Evolutionary conservation across 2,329 filamentous ascomycete genomes (phyloP).

Genomic region (Colletotrichum falcatum): DNA sequence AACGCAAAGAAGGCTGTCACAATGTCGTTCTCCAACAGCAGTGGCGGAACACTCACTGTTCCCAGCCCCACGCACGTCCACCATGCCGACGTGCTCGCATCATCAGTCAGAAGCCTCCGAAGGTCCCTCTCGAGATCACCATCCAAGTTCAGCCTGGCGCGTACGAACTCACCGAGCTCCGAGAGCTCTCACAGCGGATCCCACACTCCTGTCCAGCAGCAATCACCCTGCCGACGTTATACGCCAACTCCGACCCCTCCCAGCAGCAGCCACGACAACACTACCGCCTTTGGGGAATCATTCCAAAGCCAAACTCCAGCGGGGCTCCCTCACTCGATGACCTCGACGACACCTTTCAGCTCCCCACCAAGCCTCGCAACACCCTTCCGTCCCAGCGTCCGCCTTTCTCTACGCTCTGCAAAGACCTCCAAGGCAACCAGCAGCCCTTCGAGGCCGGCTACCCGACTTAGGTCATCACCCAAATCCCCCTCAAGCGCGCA

Average conservation of each 20-base stretch:
- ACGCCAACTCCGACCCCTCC: conserved; percentile 42
- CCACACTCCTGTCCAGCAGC: conserved; percentile 38
- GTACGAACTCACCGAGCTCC: conserved; percentile 60
- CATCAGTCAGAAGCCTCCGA: conserved; percentile 84
- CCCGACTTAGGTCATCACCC: conserved; percentile 77
- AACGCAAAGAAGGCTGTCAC: conserved; percentile 43
- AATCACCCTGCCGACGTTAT: conserved; percentile 61
- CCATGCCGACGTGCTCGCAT: conserved; percentile 80
- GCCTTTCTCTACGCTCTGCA: conserved; percentile 73
- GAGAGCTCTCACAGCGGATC: conserved; percentile 57
- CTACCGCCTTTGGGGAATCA: conserved; percentile 44
- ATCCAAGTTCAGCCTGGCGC: conserved; percentile 81
- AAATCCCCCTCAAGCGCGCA: conserved; percentile 83
- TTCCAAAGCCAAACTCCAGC: conserved; percentile 46
- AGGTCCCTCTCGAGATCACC: conserved; percentile 94
- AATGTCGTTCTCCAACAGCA: conserved; percentile 70
- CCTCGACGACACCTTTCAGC: conserved; percentile 48
- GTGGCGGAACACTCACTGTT: conserved; percentile 84
- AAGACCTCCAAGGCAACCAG: conserved; percentile 68
- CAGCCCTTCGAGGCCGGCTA: conserved; percentile 65
- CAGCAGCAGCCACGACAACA: conserved; percentile 48
- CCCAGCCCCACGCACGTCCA: conserved; percentile 87
- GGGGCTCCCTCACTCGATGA: conserved; percentile 44
- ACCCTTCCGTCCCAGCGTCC: conserved; percentile 74
- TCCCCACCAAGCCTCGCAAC: conserved; percentile 64